These are phyloP conservation scores for Dictyostelium purpureum DNA, from an alignment of 78 protist species.

Conservation along the genomic window DNA sequence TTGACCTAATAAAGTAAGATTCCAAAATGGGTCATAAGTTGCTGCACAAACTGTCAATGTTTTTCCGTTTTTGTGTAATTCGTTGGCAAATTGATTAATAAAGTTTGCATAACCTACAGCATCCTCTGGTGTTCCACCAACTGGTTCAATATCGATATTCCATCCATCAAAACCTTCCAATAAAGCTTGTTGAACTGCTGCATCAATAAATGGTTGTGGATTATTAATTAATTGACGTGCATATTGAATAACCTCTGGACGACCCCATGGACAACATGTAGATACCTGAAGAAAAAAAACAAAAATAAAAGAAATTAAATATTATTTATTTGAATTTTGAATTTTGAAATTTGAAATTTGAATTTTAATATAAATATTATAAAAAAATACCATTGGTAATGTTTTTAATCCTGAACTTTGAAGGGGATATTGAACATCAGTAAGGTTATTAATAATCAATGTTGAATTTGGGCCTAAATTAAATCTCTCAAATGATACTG, in stretches of 20 bases:
- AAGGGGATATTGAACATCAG: constrained; percentile 20
- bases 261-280: constrained; percentile 74
- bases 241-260: constrained; percentile 65
- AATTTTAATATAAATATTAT: no score
- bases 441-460: constrained; percentile 62
- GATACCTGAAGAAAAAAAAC: no score
- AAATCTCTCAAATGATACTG: constrained; percentile 69
- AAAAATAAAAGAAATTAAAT: no score
- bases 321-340: no score
- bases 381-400: constrained; percentile 52
- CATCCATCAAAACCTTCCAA: constrained; percentile 77
- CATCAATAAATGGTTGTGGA: constrained; percentile 78
- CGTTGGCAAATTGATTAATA: constrained; percentile 55
- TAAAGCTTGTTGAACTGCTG: constrained; percentile 22
- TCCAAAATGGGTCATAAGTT: constrained; percentile 66
- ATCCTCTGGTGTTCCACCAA: constrained; percentile 40
- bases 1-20: constrained; percentile 27
- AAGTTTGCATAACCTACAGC: constrained; percentile 52
- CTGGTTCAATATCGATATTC: constrained; percentile 82
- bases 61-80: constrained; percentile 39
- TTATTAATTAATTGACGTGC: constrained; percentile 53
- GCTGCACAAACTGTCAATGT: constrained; percentile 67
- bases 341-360: no score
- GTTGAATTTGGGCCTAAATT: constrained; percentile 74
- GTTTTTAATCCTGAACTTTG: neutral